A percentile compares a stretch with the other conserved stretches of the same genome.
Conservation (phyloP, 2,329 filamentous ascomycete species). For the Fusarium hostae region DNA sequence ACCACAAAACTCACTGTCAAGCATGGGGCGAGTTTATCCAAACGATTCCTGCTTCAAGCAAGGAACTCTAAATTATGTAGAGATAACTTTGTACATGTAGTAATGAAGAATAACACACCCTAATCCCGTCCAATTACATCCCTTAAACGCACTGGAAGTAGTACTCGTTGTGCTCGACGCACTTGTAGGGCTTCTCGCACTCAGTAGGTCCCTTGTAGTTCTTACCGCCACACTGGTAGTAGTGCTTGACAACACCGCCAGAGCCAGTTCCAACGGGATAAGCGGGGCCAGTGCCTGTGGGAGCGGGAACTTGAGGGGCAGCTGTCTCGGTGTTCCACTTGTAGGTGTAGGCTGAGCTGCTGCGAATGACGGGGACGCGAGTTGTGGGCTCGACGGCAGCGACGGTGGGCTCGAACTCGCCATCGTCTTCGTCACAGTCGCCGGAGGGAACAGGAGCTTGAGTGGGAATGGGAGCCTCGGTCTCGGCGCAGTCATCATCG, state of each 20-base stretch:
- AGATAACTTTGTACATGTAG: conserved; percentile 34
- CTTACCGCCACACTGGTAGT: conserved; percentile 39
- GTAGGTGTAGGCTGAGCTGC: conserved; percentile 28
- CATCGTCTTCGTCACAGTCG: conserved; percentile 4
- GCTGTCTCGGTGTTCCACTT: conserved; percentile 39
- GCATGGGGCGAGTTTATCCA: background rate
- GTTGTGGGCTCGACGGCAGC: background rate
- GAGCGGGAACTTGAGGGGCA: background rate
- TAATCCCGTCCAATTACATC: background rate
- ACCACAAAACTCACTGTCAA: background rate
- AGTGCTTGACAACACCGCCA: conserved; percentile 17
- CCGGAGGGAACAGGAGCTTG: background rate
- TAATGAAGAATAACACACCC: conserved; percentile 1
- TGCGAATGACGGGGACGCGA: conserved; percentile 38
- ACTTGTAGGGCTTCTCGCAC: conserved; percentile 37
- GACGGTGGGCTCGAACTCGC: conserved; percentile 5
- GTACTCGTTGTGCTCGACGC: conserved; percentile 32
- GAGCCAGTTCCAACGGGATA: conserved; percentile 24
- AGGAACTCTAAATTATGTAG: conserved; percentile 26
- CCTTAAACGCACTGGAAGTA: conserved; percentile 38
- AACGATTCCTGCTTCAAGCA: conserved; percentile 30
- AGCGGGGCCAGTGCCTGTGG: conserved; percentile 28
- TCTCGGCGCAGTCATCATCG: conserved; percentile 25
- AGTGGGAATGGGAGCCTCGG: background rate
- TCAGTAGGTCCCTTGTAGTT: conserved; percentile 35